phyloP scores from a whole-genome alignment of 352 stramenopile species.

The Blastocystis sp. region DNA sequence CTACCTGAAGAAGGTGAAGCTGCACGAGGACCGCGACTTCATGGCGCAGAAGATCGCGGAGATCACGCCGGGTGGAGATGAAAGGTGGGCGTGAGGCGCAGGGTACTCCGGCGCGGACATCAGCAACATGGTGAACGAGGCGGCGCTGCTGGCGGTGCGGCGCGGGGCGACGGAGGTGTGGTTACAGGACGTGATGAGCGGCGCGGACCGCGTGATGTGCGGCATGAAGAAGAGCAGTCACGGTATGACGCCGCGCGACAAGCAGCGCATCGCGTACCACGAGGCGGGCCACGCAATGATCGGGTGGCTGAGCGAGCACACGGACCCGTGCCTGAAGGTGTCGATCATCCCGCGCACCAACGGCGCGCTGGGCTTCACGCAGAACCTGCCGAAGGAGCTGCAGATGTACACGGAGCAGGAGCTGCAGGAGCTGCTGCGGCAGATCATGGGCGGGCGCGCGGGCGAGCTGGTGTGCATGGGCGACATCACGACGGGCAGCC shows the following conservation, averaged over 20 bases:
- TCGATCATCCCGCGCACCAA: conserved; percentile 96
- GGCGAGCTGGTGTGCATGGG: conserved; percentile 96
- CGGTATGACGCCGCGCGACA: conserved; percentile 93
- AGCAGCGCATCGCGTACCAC: conserved; percentile 95
- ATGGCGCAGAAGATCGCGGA: conserved; percentile 89
- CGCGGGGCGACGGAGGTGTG: conserved; percentile 86
- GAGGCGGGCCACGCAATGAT: conserved; percentile 96
- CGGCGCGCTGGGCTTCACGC: conserved; percentile 93
- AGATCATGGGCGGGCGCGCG: conserved; percentile 91
- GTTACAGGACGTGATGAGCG: conserved; percentile 96
- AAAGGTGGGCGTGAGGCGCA: too few relatives aligned
- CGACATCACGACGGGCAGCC: conserved; percentile 90
- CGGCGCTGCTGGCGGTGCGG: conserved; percentile 90
- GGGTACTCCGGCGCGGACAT: conserved; percentile 87
- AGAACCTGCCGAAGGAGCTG: conserved; percentile 98
- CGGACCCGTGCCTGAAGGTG: conserved; percentile 91
- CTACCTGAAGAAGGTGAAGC: conserved; percentile 87
- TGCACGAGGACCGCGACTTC: conserved; percentile 84
- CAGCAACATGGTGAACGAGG: conserved; percentile 98
- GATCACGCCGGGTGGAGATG: conserved; percentile 82
- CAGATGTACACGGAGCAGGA: conserved; percentile 88
- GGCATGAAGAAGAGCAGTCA: conserved; percentile 88
- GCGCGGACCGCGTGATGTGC: conserved; percentile 92
- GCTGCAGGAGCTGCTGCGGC: conserved; percentile 96
- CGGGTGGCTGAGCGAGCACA: conserved; percentile 95